Evolutionary conservation across 257 asterid species (phyloP), one percentile per base, ranked within the genome.

Genomic region (Ocimum tenuiflorum): DNA sequence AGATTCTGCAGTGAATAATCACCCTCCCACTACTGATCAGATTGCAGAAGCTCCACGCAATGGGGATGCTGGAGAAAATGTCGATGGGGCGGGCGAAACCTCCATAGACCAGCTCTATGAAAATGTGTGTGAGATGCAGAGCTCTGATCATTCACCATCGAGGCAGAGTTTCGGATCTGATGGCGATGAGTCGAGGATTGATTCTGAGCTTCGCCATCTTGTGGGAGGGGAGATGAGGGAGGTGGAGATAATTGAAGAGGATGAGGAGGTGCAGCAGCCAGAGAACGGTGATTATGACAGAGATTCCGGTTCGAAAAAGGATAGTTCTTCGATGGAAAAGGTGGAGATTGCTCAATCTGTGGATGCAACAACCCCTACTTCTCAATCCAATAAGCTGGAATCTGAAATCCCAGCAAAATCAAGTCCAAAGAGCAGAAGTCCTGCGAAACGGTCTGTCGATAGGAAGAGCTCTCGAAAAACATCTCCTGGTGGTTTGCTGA

Each of bases 161-260:
- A 89, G 96, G 85, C 80, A 56, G 42, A 91, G 98, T 70, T 82
- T 85, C 54, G 91, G 96, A 79, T 91, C 98, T n/a, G 95, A 91
- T 27, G 96, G 96, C 11, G 96, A 89, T 14, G 96, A 88, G 48
- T 91, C 98, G 18, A 77, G 91, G 60, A 87, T 91, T 52, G 98
- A 91, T 72, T 89, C 96, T 0, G 96, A 91, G 77, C 58, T 91
- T 54, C 68, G 96, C 7, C 96, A 91, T 78, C 98, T 91, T 49
- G 96, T 80, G 12, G 96, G 92, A 38, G 96, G 96, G 48, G 96
- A 80, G 75, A 83, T 85, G 91, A 75, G 83, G 65, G 92, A 86
- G 80, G 89, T 85, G 76, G 91, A 88, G 78, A 85, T 85, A 41
- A 87, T 86, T 56, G 88, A 81, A 72, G 95, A 91, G 66, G 98